Conservation (phyloP, 306 rosid genomes). For the Sphenostylis stenocarpa region DNA sequence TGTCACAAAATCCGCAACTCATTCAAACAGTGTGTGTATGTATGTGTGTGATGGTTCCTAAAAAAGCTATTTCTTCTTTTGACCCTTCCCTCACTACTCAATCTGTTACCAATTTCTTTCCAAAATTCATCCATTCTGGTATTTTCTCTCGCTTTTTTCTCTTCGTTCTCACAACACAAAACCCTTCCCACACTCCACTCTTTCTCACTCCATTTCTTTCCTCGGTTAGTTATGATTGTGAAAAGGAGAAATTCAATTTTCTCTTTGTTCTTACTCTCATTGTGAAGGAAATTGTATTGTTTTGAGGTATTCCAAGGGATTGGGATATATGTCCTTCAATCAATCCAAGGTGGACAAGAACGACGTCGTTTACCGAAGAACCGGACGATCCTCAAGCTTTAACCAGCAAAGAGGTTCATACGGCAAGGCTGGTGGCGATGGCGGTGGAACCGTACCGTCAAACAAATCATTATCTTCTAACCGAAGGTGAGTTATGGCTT, state of each 20-base stretch:
- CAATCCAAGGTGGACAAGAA: slow-evolving; percentile 90
- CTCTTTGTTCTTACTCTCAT: not conserved
- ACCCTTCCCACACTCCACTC: slow-evolving; percentile 41
- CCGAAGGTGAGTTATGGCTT: slow-evolving; percentile 60
- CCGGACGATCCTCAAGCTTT: slow-evolving; percentile 74
- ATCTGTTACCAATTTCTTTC: no score
- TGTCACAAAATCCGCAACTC: no score
- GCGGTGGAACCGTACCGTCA: slow-evolving; percentile 67
- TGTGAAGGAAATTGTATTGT: not conserved
- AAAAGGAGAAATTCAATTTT: not conserved
- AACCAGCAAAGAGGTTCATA: slow-evolving; percentile 73
- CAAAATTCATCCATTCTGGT: not conserved
- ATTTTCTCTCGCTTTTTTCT: not conserved
- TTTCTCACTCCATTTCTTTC: not conserved
- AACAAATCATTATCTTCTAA: slow-evolving; percentile 34
- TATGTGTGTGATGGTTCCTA: no score
- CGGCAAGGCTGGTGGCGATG: slow-evolving; percentile 77
- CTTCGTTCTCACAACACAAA: not conserved
- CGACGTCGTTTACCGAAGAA: slow-evolving; percentile 62
- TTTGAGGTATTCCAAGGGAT: slow-evolving; percentile 54
- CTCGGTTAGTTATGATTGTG: not conserved
- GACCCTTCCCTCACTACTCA: slow-evolving; percentile 38
- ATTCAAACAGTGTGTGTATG: no score
- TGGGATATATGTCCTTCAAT: slow-evolving; percentile 96
- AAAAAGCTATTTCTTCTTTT: slow-evolving; percentile 38